These are phyloP conservation scores for Corynespora cassiicola DNA, from an alignment of 2,329 filamentous ascomycete genomes.

Conservation along the genomic window DNA sequence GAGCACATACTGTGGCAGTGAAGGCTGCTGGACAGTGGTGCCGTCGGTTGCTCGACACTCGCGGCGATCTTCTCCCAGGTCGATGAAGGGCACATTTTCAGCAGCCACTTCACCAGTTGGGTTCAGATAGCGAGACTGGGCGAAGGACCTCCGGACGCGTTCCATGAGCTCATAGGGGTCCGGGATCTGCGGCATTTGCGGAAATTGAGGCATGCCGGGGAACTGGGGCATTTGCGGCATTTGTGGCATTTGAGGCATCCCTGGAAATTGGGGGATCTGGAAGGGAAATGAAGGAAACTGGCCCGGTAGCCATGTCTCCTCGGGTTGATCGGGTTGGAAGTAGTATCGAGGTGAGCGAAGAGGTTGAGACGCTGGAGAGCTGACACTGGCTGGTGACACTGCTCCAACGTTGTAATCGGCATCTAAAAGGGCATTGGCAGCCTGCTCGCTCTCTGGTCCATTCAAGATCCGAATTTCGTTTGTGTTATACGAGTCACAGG, in stretches of 20 bases:
- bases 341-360: conserved; percentile 45
- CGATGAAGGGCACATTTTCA: conserved; percentile 43
- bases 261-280: conserved; percentile 43
- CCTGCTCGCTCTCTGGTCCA: conserved; percentile 42
- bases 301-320: conserved; percentile 45
- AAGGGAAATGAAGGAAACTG: conserved; percentile 45
- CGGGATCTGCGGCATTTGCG: conserved; percentile 36
- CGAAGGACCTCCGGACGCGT: conserved; percentile 47
- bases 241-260: conserved; percentile 35
- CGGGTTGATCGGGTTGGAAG: conserved; percentile 44
- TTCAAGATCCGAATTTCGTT: conserved; percentile 55
- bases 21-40: conserved; percentile 44
- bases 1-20: conserved; percentile 53
- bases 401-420: conserved; percentile 28
- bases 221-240: conserved; percentile 30
- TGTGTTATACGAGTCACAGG: conserved; percentile 62
- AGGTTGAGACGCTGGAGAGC: conserved; percentile 38
- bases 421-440: conserved; percentile 39
- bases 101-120: conserved; percentile 39
- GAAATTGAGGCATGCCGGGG: conserved; percentile 39
- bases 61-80: conserved; percentile 42
- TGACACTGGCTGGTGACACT: conserved; percentile 36
- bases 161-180: conserved; percentile 45
- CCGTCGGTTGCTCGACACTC: conserved; percentile 42
- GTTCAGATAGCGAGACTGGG: conserved; percentile 54